Base-by-base conservation (phyloP, 495 filamentous ascomycete genomes). In the Acidiella bohemica region DNA sequence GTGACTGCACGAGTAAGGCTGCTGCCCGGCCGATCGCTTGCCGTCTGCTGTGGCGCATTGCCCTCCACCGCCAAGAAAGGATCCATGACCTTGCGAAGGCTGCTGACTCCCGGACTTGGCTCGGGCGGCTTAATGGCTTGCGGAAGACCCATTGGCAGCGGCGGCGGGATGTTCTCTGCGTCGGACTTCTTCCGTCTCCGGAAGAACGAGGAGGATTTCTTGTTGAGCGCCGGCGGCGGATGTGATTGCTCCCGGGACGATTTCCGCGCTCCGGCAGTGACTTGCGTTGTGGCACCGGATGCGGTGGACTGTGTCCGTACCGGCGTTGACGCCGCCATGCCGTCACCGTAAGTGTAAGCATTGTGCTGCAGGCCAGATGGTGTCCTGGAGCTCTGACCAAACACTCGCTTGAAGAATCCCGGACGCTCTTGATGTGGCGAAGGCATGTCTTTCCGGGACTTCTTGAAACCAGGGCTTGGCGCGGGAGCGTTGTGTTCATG, bases 181-280 rank as follows among this genome's bases (percentile, higher is more conserved):
- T 79, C 57, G 2, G 86, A 93, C 62, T 82, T 84, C 70, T 97
- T 97, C 48, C 90, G 72, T 47, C 88, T 70, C 50, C 90, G 71
- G 61, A 97, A 95, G 66, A 97, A 95, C 0, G 76, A 78, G 1
- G 87, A 93, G 3, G 79, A 72, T 58, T 93, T 96, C 64, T 97
- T 94, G 41, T 77, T 80, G 39, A 95, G 71, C 1, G 68, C 65
- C 18, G 71, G 72, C 21, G 41, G 41, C 11, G 39, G 44, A 31
- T 40, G 23, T 27, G 36, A 26, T 8, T 45, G 33, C 8, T 45
- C 42, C 18, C 32, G 7, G 18, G 40, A 43, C 14, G n/a, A 5
- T 24, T 43, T 28, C 2, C 40, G 40, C 13, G 32, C 25, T 37
- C 25, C 34, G 2, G 34, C 20, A 7, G 20, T 37, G 16, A 5